phyloP scores from a whole-genome alignment of 768 basidiomycete species.

The Phlebiopsis flavidoalba region DNA sequence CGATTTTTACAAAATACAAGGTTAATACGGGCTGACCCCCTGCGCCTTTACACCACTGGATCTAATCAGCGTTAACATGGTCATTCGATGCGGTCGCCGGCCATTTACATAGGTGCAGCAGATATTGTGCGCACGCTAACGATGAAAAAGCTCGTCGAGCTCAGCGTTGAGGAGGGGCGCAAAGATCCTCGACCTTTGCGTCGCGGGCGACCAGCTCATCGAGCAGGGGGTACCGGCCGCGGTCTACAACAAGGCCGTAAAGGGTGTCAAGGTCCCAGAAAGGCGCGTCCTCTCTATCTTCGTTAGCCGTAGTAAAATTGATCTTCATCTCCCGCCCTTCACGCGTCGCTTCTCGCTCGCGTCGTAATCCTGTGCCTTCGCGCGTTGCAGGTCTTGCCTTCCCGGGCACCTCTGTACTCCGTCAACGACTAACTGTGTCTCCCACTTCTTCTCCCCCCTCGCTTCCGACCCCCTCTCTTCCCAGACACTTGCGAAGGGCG shows the following conservation, averaged over 20 bases:
- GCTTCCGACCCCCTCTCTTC: constrained; percentile 73
- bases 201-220: constrained; percentile 91
- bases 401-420: constrained; percentile 88
- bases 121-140: constrained; percentile 86
- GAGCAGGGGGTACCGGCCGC: constrained; percentile 70
- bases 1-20: constrained; percentile 87
- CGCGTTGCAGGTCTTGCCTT: constrained; percentile 75
- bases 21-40: constrained; percentile 32
- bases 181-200: constrained; percentile 84
- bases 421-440: constrained; percentile 95
- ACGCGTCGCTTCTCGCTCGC: background rate
- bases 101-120: constrained; percentile 60
- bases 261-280: constrained; percentile 85
- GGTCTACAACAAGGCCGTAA: constrained; percentile 88
- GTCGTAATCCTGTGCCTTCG: background rate
- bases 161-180: constrained; percentile 77
- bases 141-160: constrained; percentile 77
- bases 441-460: constrained; percentile 94
- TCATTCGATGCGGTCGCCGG: constrained; percentile 4
- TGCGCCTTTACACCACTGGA: background rate
- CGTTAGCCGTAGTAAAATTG: background rate
- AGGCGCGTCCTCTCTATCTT: constrained; percentile 43
- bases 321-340: background rate
- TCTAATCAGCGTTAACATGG: constrained; percentile 4
- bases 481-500: constrained; percentile 71